phyloP scores from a whole-genome alignment of 805 yeast species.

The Jamesozyma spencerorum region DNA sequence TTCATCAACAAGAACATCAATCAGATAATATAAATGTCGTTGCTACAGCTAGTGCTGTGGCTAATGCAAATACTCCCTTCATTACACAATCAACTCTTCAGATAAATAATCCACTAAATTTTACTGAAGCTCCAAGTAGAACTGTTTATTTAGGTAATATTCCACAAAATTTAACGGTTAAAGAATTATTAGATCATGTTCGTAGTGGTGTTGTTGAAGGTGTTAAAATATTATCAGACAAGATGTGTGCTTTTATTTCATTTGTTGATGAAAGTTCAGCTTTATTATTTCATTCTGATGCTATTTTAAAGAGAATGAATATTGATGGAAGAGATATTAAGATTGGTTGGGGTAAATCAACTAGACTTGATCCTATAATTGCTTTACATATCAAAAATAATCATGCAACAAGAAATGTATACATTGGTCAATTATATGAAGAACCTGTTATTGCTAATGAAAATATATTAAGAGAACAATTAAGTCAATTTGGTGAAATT shows the following conservation, averaged over 20 bases:
- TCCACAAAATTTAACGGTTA: slow-evolving; percentile 70
- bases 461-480: slow-evolving; percentile 55
- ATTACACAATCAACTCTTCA: slow-evolving; percentile 7
- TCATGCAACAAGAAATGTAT: slow-evolving; percentile 90
- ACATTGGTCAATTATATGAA: slow-evolving; percentile 69
- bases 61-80: slow-evolving; percentile 16
- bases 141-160: slow-evolving; percentile 86
- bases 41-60: slow-evolving; percentile 20
- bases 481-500: slow-evolving; percentile 67
- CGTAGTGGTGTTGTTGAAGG: slow-evolving; percentile 84
- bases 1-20: slow-evolving; percentile 1
- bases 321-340: slow-evolving; percentile 75
- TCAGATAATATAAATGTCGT: slow-evolving; percentile 4
- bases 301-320: slow-evolving; percentile 71
- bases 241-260: slow-evolving; percentile 83
- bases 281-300: slow-evolving; percentile 85
- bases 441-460: slow-evolving; percentile 39
- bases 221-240: slow-evolving; percentile 67
- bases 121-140: slow-evolving; percentile 54
- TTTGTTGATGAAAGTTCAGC: slow-evolving; percentile 87
- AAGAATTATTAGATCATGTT: slow-evolving; percentile 80
- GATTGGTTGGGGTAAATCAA: slow-evolving; percentile 88
- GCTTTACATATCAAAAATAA: slow-evolving; percentile 68
- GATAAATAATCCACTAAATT: slow-evolving; percentile 24
- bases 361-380: slow-evolving; percentile 66